Evolutionary conservation across 2,329 filamentous ascomycete genomes (phyloP).

Genomic region (Daldinia sp.): DNA sequence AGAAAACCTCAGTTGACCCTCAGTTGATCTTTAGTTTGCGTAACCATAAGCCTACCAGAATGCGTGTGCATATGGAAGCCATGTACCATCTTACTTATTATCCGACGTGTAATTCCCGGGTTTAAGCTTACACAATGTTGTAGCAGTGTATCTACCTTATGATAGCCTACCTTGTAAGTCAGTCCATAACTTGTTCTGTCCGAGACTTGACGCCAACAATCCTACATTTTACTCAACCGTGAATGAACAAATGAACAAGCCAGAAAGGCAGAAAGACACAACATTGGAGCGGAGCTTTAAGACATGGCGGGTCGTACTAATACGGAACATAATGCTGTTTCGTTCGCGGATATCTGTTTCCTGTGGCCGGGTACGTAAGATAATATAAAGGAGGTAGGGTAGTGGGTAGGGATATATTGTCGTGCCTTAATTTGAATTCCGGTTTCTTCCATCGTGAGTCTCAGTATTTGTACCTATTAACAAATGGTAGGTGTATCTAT

Average conservation of each 20-base stretch:
- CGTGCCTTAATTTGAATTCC: slow-evolving; percentile 35
- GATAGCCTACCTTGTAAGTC: too few relatives aligned
- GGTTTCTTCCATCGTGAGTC: slow-evolving; percentile 38
- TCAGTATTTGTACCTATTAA: slow-evolving; percentile 29
- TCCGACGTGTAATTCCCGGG: slow-evolving; percentile 5
- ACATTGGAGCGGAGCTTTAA: slow-evolving; percentile 25
- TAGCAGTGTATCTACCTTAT: neutral
- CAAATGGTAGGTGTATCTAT: slow-evolving; percentile 25
- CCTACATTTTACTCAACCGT: slow-evolving; percentile 18
- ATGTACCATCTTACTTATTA: slow-evolving; percentile 3
- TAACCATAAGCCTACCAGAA: slow-evolving; percentile 26
- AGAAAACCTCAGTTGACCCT: slow-evolving; percentile 17
- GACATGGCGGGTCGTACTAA: slow-evolving; percentile 21
- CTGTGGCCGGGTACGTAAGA: slow-evolving; percentile 28
- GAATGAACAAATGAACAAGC: slow-evolving; percentile 18
- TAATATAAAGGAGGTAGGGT: slow-evolving; percentile 31
- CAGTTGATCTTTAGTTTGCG: slow-evolving; percentile 16
- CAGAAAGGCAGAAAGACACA: slow-evolving; percentile 21
- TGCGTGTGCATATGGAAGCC: neutral
- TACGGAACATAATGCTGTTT: slow-evolving; percentile 28
- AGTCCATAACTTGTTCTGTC: neutral
- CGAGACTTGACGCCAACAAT: neutral
- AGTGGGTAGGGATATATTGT: slow-evolving; percentile 34
- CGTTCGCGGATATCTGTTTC: slow-evolving; percentile 20
- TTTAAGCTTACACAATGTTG: neutral